These are phyloP conservation scores for Apiotrichum gracile DNA, from an alignment of 1,284 basidiomycete species.

Conservation along the genomic window DNA sequence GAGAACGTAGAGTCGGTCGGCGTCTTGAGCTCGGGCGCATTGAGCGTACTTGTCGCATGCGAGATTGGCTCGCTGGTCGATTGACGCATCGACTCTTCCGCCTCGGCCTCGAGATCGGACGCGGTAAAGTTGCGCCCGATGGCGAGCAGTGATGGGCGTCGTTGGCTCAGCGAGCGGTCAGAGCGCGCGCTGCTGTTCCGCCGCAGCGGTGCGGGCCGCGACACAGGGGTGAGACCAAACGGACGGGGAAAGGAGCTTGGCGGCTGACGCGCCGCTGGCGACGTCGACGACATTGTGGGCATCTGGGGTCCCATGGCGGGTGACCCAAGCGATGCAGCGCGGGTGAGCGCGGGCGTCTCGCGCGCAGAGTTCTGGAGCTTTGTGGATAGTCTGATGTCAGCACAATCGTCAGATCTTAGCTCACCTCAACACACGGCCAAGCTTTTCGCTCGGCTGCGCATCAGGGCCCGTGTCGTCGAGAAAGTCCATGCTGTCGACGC, in stretches of 20 bases:
- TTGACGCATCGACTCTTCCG: neutral
- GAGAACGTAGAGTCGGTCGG: neutral
- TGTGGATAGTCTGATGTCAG: conserved; percentile 26
- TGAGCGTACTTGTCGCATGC: neutral
- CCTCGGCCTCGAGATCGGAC: conserved; percentile 34
- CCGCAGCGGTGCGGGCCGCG: conserved; percentile 25
- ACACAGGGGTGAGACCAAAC: conserved; percentile 17
- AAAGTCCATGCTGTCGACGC: conserved; percentile 40
- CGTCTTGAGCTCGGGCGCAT: neutral
- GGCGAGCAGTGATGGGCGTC: conserved; percentile 34
- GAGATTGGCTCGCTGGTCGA: neutral
- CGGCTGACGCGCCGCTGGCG: neutral
- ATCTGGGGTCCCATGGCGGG: neutral
- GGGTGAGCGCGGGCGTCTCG: conserved; percentile 11
- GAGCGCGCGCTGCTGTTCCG: conserved; percentile 9
- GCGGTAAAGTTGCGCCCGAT: conserved; percentile 46
- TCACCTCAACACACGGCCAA: conserved; percentile 27
- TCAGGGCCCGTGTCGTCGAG: conserved; percentile 24
- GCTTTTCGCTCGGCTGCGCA: conserved; percentile 10
- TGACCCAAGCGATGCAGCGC: conserved; percentile 15
- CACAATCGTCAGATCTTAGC: conserved; percentile 1
- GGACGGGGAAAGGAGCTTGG: neutral
- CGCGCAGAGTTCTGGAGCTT: conserved; percentile 32
- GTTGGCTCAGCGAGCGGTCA: conserved; percentile 11
- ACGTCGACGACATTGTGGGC: too few species aligned